Conservation (phyloP, 1,284 basidiomycete genomes). For the Trichosporon sp. region DNA sequence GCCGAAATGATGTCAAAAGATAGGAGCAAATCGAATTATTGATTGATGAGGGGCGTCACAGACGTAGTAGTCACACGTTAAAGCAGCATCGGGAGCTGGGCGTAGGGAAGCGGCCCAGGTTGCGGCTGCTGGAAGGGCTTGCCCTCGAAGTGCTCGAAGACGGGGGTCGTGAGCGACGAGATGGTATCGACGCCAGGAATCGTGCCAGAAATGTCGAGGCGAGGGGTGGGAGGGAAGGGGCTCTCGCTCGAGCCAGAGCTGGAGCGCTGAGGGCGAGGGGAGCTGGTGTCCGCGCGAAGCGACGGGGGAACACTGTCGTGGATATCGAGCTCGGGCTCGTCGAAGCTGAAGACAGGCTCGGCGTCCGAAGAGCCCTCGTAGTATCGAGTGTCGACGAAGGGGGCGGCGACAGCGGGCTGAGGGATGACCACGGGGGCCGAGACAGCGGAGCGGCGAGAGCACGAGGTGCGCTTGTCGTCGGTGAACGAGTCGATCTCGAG, state of each 20-base stretch:
- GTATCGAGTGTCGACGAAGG: slow-evolving; percentile 15
- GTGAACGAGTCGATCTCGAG: slow-evolving; percentile 61
- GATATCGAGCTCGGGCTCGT: slow-evolving; percentile 23
- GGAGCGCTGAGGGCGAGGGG: slow-evolving; percentile 29
- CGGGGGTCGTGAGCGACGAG: slow-evolving; percentile 14
- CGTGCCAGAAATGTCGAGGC: slow-evolving; percentile 15
- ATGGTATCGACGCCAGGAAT: slow-evolving; percentile 14
- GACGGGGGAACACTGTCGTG: slow-evolving; percentile 30
- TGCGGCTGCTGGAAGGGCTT: slow-evolving; percentile 9
- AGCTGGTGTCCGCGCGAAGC: slow-evolving; percentile 37
- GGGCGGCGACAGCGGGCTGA: slow-evolving; percentile 5
- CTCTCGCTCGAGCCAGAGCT: slow-evolving; percentile 32
- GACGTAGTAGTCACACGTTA: slow-evolving; percentile 13
- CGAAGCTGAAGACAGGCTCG: slow-evolving; percentile 33
- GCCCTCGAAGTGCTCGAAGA: slow-evolving; percentile 14
- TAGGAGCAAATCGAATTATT: slow-evolving; percentile 1
- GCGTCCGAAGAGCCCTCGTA: slow-evolving; percentile 23
- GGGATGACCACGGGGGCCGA: slow-evolving; percentile 18
- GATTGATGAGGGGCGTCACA: background rate
- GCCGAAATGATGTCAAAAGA: background rate
- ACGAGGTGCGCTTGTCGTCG: slow-evolving; percentile 56
- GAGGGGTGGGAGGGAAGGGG: slow-evolving; percentile 39
- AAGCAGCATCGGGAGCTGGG: slow-evolving; percentile 18
- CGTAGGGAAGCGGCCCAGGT: slow-evolving; percentile 10
- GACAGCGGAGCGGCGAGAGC: slow-evolving; percentile 44